These are phyloP conservation scores for Inga leiocalycina DNA, from an alignment of 306 rosid genomes.

Conservation along the genomic window DNA sequence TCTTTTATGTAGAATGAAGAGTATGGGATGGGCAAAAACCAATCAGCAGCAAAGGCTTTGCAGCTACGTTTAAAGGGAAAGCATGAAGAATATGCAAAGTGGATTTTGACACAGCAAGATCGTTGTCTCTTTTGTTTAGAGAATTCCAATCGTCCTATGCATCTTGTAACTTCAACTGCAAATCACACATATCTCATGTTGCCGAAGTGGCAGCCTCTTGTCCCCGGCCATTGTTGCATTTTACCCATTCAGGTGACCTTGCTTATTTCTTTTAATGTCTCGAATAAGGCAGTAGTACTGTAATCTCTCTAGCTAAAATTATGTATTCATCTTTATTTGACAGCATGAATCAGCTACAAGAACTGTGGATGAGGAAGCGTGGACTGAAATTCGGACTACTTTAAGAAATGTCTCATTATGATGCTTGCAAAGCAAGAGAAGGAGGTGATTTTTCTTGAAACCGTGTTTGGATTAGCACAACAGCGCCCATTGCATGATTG, in stretches of 20 bases:
- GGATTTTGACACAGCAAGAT: constrained; percentile 69
- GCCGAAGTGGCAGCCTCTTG: constrained; percentile 83
- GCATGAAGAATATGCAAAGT: constrained; percentile 31
- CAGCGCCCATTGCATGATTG: constrained; percentile 81
- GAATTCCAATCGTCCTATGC: constrained; percentile 77
- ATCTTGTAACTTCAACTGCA: constrained; percentile 83
- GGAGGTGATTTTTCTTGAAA: constrained; percentile 85
- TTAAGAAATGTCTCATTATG: constrained; percentile 89
- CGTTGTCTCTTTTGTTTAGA: constrained; percentile 84
- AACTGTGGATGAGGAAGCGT: constrained; percentile 64
- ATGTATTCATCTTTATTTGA: no score
- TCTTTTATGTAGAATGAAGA: no score
- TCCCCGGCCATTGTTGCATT: constrained; percentile 92
- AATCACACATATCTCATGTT: constrained; percentile 85
- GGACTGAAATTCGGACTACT: constrained; percentile 84
- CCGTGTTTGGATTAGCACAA: constrained; percentile 80
- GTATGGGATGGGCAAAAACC: no score
- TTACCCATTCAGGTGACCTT: constrained; percentile 48
- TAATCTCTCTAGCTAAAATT: no score
- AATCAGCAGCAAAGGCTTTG: no score
- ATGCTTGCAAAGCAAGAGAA: constrained; percentile 92
- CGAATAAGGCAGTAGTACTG: no score
- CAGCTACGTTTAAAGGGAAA: no score
- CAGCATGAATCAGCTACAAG: constrained; percentile 86
- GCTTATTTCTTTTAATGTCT: no score